Evolutionary conservation across 371 early-diverging fungal species (phyloP).

Genomic region (Thermomucor indicae-seudaticae): DNA sequence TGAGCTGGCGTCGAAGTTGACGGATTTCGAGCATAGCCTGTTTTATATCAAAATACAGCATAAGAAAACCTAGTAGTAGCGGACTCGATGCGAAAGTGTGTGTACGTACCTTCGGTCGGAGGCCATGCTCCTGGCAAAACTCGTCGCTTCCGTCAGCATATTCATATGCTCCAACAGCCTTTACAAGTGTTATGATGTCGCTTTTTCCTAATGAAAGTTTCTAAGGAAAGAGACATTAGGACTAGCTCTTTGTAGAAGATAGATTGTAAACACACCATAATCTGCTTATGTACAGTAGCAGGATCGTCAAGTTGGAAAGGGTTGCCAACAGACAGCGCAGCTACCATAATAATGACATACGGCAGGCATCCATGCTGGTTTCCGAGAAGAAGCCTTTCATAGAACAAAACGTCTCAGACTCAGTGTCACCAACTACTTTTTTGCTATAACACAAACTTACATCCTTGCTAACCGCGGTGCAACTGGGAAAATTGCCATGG

Average conservation of each 20-base stretch:
- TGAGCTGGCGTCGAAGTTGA: slow-evolving; percentile 84
- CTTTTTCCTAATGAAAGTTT: slow-evolving; percentile 36
- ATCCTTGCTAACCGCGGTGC: slow-evolving; percentile 94
- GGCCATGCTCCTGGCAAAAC: slow-evolving; percentile 78
- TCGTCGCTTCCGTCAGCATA: slow-evolving; percentile 70
- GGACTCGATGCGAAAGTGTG: background rate
- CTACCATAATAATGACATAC: slow-evolving; percentile 86
- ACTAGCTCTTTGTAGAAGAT: background rate
- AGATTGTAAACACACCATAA: background rate
- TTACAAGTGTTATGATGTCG: slow-evolving; percentile 79
- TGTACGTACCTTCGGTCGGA: slow-evolving; percentile 65
- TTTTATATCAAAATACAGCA: too few relatives aligned
- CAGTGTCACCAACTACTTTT: background rate
- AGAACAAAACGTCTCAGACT: background rate
- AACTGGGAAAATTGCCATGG: slow-evolving; percentile 93
- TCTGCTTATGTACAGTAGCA: slow-evolving; percentile 4
- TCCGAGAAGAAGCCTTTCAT: slow-evolving; percentile 73
- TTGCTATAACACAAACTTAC: slow-evolving; percentile 38
- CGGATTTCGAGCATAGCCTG: slow-evolving; percentile 89
- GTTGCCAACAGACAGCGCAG: slow-evolving; percentile 90
- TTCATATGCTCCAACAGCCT: slow-evolving; percentile 87
- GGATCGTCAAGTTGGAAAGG: slow-evolving; percentile 52
- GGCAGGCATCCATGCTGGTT: slow-evolving; percentile 79
- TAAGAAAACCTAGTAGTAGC: background rate
- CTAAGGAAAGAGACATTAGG: background rate